Conservation (phyloP, 805 yeast genomes). For the Cyberlindnera bimundalis region DNA sequence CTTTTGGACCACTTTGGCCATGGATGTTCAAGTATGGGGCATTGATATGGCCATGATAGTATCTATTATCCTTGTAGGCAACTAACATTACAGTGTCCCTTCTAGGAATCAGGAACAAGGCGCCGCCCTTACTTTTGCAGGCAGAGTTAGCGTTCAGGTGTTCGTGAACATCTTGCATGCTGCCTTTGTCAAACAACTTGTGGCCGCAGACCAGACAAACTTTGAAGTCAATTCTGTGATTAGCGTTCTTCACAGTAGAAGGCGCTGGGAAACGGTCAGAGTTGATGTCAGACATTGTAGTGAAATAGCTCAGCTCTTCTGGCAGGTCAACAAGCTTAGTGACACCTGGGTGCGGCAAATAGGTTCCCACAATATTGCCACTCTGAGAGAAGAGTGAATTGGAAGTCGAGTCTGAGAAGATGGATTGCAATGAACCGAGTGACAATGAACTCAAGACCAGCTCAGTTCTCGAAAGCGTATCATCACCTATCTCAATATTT, state of each 20-base stretch:
- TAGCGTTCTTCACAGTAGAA: constrained; percentile 5
- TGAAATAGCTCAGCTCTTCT: constrained; percentile 37
- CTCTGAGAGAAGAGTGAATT: constrained; percentile 1
- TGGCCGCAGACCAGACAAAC: constrained; percentile 46
- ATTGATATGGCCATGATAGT: constrained; percentile 38
- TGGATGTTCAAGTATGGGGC: constrained; percentile 74
- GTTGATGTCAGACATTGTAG: constrained; percentile 24
- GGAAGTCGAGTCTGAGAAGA: background rate
- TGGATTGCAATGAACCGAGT: constrained; percentile 9
- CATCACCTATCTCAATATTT: constrained; percentile 1
- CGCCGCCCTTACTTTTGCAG: constrained; percentile 29
- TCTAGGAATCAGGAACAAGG: constrained; percentile 36
- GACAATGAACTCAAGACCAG: constrained; percentile 12
- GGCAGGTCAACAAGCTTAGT: constrained; percentile 54
- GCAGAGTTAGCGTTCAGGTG: constrained; percentile 25
- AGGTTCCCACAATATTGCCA: background rate
- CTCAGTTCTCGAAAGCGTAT: constrained; percentile 8
- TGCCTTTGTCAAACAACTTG: constrained; percentile 32
- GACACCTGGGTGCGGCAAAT: constrained; percentile 45
- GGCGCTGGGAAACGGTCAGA: constrained; percentile 14
- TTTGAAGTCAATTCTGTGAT: constrained; percentile 37
- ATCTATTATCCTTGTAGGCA: constrained; percentile 23
- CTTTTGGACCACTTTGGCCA: constrained; percentile 65
- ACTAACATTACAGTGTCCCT: constrained; percentile 30
- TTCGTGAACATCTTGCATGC: constrained; percentile 31